These are phyloP conservation scores for Pyrrhoderma noxium DNA, from an alignment of 1,284 basidiomycete genomes.

Conservation along the genomic window DNA sequence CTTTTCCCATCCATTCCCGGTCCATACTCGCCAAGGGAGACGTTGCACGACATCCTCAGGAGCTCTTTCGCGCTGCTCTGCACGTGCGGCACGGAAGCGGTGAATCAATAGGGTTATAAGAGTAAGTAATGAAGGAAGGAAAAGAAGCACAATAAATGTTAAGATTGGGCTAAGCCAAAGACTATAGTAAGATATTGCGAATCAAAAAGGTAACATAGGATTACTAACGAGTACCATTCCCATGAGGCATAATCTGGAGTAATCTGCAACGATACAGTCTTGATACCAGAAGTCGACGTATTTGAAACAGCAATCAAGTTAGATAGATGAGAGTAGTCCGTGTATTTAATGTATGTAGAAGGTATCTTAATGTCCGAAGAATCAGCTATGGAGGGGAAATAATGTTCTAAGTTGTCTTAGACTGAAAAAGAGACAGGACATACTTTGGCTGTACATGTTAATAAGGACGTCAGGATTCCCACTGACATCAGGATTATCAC, in stretches of 20 bases:
- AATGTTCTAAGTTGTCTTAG: not conserved
- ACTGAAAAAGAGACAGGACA: slow-evolving; percentile 22
- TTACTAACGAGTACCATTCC: slow-evolving; percentile 79
- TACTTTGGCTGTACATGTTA: slow-evolving; percentile 86
- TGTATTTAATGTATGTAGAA: slow-evolving; percentile 67
- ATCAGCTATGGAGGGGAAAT: slow-evolving; percentile 42
- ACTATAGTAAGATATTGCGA: slow-evolving; percentile 15
- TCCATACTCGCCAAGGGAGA: slow-evolving; percentile 77
- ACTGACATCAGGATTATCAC: slow-evolving; percentile 56
- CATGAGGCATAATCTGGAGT: slow-evolving; percentile 72
- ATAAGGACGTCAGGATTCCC: slow-evolving; percentile 73
- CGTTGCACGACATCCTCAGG: slow-evolving; percentile 69
- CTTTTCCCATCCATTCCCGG: slow-evolving; percentile 70
- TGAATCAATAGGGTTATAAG: slow-evolving; percentile 77
- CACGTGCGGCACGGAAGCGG: slow-evolving; percentile 66
- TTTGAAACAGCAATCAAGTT: slow-evolving; percentile 60
- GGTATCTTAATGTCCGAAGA: slow-evolving; percentile 65
- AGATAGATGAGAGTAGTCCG: slow-evolving; percentile 57
- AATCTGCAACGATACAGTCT: slow-evolving; percentile 66
- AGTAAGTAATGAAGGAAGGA: slow-evolving; percentile 75
- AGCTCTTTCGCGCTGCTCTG: slow-evolving; percentile 72
- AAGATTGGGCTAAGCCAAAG: slow-evolving; percentile 54
- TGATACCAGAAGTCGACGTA: slow-evolving; percentile 66
- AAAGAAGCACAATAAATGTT: slow-evolving; percentile 71
- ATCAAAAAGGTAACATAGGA: not conserved